phyloP scores from a whole-genome alignment of 352 stramenopile species.

The Phytophthora aleatoria region DNA sequence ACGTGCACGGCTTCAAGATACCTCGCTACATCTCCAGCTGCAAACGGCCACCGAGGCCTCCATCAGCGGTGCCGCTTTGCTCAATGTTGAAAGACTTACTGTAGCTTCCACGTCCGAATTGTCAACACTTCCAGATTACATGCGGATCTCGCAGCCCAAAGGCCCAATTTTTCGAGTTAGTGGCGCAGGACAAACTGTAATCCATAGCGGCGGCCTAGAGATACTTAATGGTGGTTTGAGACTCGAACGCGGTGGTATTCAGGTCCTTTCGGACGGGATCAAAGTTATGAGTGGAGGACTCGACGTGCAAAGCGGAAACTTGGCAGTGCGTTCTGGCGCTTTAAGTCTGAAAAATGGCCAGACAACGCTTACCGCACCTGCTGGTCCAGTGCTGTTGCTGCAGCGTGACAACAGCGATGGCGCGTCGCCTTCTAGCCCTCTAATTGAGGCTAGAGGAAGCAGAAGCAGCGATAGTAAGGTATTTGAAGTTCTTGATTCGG shows the following conservation, averaged over 20 bases:
- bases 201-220: conserved; percentile 62
- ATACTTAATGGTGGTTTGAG: conserved; percentile 62
- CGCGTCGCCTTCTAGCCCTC: conserved; percentile 21
- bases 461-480: conserved; percentile 34
- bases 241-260: conserved; percentile 58
- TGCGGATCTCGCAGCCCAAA: conserved; percentile 46
- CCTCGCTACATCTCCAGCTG: conserved; percentile 39
- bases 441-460: conserved; percentile 39
- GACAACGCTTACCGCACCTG: conserved; percentile 28
- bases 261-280: conserved; percentile 65
- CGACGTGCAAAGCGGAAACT: conserved; percentile 46
- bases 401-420: conserved; percentile 25
- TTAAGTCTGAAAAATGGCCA: conserved; percentile 51
- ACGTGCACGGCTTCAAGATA: conserved; percentile 48
- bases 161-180: conserved; percentile 57
- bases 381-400: conserved; percentile 30
- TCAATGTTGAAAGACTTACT: conserved; percentile 46
- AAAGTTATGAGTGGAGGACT: conserved; percentile 48
- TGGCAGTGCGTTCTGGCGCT: conserved; percentile 44
- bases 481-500: conserved; percentile 64
- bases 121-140: conserved; percentile 44
- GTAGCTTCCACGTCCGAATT: conserved; percentile 14
- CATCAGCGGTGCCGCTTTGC: conserved; percentile 24
- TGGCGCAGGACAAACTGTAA: conserved; percentile 52
- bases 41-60: conserved; percentile 17